phyloP scores from a whole-genome alignment of 768 basidiomycete species.

The Leccinum olivaceopallidum region DNA sequence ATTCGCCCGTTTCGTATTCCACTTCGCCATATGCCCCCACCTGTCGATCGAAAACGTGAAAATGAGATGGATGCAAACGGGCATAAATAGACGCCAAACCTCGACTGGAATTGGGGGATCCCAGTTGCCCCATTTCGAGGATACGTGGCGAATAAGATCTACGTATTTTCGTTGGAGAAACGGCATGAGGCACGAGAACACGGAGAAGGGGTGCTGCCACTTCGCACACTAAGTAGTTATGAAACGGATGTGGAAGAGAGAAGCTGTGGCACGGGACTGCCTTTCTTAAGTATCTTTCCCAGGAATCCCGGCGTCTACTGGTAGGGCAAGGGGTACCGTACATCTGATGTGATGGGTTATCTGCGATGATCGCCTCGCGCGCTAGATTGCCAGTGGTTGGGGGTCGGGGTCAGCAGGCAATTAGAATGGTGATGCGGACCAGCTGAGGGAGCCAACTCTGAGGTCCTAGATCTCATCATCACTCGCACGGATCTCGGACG shows the following conservation, averaged over 20 bases:
- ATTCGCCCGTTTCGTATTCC: constrained; percentile 30
- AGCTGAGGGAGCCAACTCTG: neutral
- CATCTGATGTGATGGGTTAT: neutral
- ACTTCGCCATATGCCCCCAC: constrained; percentile 38
- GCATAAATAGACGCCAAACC: constrained; percentile 16
- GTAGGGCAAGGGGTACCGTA: neutral
- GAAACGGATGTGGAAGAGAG: neutral
- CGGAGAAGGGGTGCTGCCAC: neutral
- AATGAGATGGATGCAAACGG: neutral
- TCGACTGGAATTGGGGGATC: constrained; percentile 36
- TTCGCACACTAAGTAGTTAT: neutral
- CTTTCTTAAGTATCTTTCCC: constrained; percentile 3
- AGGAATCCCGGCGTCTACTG: constrained; percentile 6
- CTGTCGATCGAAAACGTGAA: constrained; percentile 10
- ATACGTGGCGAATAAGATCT: constrained; percentile 33
- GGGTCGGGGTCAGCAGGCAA: neutral
- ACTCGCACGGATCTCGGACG: neutral
- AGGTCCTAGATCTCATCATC: neutral
- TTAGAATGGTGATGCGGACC: neutral
- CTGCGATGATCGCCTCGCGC: neutral
- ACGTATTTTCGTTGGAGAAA: constrained; percentile 33
- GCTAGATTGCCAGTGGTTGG: neutral
- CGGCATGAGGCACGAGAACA: constrained; percentile 6
- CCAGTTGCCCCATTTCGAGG: constrained; percentile 42
- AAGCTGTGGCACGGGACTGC: neutral